A percentile compares a stretch with the other conserved stretches of the same genome.
phyloP scores from a whole-genome alignment of 164 flowering plant genomes.

The Chloranthus sessilifolius region DNA sequence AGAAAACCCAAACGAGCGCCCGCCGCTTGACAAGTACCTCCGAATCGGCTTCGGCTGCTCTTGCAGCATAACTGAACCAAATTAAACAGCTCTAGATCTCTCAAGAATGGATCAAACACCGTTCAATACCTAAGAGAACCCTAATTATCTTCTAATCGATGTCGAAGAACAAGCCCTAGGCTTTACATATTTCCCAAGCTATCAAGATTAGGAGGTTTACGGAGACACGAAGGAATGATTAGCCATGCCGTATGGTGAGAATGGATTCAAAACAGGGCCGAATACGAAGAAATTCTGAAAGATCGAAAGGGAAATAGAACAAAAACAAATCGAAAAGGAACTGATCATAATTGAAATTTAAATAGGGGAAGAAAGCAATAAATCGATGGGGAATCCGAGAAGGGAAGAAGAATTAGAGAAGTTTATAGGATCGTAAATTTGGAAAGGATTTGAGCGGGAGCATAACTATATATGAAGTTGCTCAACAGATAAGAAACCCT shows the following conservation, averaged over 20 bases:
- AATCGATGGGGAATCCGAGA: background rate
- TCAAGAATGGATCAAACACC: background rate
- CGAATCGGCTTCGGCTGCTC: conserved; percentile 25
- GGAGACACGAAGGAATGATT: conserved; percentile 65
- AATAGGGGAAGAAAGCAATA: background rate
- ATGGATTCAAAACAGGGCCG: conserved; percentile 96
- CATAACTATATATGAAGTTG: conserved; percentile 6
- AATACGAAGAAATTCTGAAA: conserved; percentile 62
- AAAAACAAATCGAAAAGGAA: conserved; percentile 16
- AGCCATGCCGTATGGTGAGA: conserved; percentile 65
- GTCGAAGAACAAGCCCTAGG: background rate
- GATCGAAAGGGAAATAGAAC: conserved; percentile 21
- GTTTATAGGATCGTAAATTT: background rate
- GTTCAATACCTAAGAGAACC: background rate
- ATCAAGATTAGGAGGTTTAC: conserved; percentile 23
- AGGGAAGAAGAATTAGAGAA: background rate
- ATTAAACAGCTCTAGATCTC: background rate
- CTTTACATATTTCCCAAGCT: conserved; percentile 20
- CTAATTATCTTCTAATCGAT: background rate
- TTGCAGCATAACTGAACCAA: conserved; percentile 24
- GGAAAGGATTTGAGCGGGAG: conserved; percentile 6
- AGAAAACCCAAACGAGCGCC: conserved; percentile 35
- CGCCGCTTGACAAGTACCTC: conserved; percentile 42
- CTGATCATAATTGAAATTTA: conserved; percentile 33
- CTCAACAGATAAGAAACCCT: background rate